Conservation (phyloP, 352 stramenopile genomes). For the Hyaloperonospora brassicae region DNA sequence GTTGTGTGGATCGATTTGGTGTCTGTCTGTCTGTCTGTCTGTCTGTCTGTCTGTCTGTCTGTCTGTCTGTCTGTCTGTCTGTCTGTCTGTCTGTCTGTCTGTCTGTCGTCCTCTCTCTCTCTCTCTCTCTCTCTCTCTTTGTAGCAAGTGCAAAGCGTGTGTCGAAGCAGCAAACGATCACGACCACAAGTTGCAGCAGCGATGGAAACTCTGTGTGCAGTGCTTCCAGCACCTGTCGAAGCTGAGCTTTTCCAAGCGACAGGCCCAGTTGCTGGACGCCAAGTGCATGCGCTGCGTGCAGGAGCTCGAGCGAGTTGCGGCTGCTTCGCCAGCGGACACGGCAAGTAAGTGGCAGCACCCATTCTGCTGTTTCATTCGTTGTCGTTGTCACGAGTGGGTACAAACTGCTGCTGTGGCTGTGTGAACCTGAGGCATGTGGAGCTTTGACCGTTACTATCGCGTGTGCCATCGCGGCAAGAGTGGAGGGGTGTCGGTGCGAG, state of each 20-base stretch:
- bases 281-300: conserved; percentile 55
- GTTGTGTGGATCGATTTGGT: no score
- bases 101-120: no score
- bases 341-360: conserved; percentile 14
- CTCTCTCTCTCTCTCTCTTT: neutral
- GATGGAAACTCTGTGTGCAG: conserved; percentile 61
- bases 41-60: no score
- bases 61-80: no score
- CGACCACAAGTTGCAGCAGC: conserved; percentile 11
- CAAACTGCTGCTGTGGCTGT: neutral
- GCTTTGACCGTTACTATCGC: conserved; percentile 56
- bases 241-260: conserved; percentile 61
- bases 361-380: neutral
- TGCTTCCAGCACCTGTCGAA: conserved; percentile 65
- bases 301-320: conserved; percentile 36
- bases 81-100: no score
- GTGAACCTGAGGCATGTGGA: conserved; percentile 40
- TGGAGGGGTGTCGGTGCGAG: conserved; percentile 53
- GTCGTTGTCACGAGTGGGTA: neutral
- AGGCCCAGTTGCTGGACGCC: conserved; percentile 49
- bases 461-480: conserved; percentile 59
- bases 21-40: no score
- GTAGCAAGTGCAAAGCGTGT: conserved; percentile 57
- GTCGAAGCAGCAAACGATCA: conserved; percentile 27
- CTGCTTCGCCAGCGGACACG: conserved; percentile 18